These are phyloP conservation scores for Citrullus amarus DNA, from an alignment of 306 rosid species.

Conservation along the genomic window DNA sequence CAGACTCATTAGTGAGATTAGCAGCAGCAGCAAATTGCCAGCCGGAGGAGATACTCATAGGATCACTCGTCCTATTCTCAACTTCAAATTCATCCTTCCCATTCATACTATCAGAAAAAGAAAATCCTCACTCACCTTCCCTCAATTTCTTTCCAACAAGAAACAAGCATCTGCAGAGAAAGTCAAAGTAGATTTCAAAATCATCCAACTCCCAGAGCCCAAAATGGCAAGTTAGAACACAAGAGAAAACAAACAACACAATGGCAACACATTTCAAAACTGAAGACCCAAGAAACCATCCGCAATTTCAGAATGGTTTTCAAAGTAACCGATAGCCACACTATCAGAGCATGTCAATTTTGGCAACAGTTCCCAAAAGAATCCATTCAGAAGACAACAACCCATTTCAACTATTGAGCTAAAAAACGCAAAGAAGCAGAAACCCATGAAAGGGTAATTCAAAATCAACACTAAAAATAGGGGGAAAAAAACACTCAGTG, in stretches of 20 bases:
- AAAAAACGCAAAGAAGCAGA: neutral
- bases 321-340: neutral
- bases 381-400: slow-evolving; percentile 7
- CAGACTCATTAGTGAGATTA: slow-evolving; percentile 41
- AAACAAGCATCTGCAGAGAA: slow-evolving; percentile 13
- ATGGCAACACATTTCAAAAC: neutral
- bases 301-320: neutral
- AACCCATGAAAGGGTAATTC: neutral
- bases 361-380: neutral
- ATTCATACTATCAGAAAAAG: slow-evolving; percentile 38
- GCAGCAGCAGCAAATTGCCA: slow-evolving; percentile 62
- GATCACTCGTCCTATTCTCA: slow-evolving; percentile 51
- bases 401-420: slow-evolving; percentile 24
- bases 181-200: slow-evolving; percentile 3
- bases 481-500: slow-evolving; percentile 38
- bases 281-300: neutral
- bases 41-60: slow-evolving; percentile 50
- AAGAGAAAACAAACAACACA: neutral
- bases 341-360: neutral
- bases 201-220: slow-evolving; percentile 2
- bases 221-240: neutral
- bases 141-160: slow-evolving; percentile 10
- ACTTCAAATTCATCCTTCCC: slow-evolving; percentile 59
- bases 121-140: slow-evolving; percentile 11
- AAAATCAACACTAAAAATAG: neutral